Evolutionary conservation across 805 yeast genomes (phyloP).

Genomic region (Brettanomyces bruxellensis): DNA sequence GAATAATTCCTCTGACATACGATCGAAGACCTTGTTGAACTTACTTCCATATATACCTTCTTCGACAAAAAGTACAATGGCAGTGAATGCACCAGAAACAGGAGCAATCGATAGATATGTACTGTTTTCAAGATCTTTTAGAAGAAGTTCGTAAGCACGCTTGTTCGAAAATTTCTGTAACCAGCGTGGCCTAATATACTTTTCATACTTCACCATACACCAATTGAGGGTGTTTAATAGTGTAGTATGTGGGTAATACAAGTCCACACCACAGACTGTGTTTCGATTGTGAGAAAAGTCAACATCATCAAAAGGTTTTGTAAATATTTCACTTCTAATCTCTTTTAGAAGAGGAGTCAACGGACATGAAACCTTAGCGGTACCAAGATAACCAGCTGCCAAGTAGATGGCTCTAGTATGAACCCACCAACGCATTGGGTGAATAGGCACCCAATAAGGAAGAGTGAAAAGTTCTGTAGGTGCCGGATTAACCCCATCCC

Average conservation of each 20-base stretch:
- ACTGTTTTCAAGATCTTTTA: conserved; percentile 72
- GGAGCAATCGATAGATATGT: conserved; percentile 87
- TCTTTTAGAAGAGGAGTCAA: conserved; percentile 54
- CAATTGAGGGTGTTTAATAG: conserved; percentile 55
- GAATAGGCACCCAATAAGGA: conserved; percentile 75
- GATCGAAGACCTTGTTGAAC: conserved; percentile 43
- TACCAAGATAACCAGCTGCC: conserved; percentile 75
- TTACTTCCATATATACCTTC: conserved; percentile 62
- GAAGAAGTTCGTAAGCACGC: conserved; percentile 50
- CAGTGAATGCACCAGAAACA: conserved; percentile 76
- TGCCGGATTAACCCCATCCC: conserved; percentile 98
- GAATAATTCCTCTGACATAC: conserved; percentile 71
- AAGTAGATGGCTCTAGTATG: conserved; percentile 89
- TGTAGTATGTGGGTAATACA: conserved; percentile 86
- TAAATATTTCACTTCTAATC: conserved; percentile 75
- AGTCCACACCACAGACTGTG: conserved; percentile 82
- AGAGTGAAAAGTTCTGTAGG: conserved; percentile 92
- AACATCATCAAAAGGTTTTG: conserved; percentile 51
- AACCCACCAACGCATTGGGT: conserved; percentile 99
- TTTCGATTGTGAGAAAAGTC: conserved; percentile 68
- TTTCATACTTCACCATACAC: conserved; percentile 55
- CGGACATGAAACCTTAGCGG: conserved; percentile 45
- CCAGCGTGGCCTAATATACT: conserved; percentile 70
- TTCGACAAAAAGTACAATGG: conserved; percentile 59
- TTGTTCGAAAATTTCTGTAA: conserved; percentile 42